Evolutionary conservation across 768 basidiomycete genomes (phyloP), one percentile per base, ranked within the genome.

Genomic region (Rhodocollybia butyracea): DNA sequence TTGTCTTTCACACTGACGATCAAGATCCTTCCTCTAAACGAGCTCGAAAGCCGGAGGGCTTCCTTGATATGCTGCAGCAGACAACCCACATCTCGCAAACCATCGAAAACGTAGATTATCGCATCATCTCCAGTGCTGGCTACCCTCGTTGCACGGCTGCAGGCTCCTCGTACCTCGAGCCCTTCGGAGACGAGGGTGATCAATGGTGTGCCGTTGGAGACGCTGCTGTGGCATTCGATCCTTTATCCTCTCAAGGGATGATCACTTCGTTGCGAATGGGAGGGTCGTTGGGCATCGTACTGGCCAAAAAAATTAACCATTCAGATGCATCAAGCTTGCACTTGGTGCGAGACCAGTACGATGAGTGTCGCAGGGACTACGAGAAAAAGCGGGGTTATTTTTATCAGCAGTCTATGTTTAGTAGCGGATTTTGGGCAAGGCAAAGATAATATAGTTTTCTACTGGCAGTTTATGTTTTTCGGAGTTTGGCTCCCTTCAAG

Each of bases 191-290:
- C n/a, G n/a, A n/a, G n/a, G 60, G 39, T 27, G 47, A 56, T 41
- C 55, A 57, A 22, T 73, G 70, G 70, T 60, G 61, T 41, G 67
- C 71, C 26, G 70, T 73, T n/a, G 72, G 72, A 2, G 70, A 74
- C 57, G 70, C 73, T 17, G 71, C 72, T 3, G 60, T 71, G 59
- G 68, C 72, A 29, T 74, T 72, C 56, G 73, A 74, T 54, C 73
- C 73, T 7, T 66, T 74, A 7, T 74, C 72, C 8, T 73, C 72
- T 12, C 73, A 73, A 53, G 73, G 73, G 17, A 73, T 74, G 59
- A 70, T 73, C 47, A 73, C 72, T 11, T 67, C 70, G 0, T 59
- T 74, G 43, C 62, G 69, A 31, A 57, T 61, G 53, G 71, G 72
- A 7, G 57, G 57, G 32, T 58, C 64, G 24, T 36, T 70, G 10